A percentile compares a stretch with the other conserved stretches of the same genome.
phyloP scores from a whole-genome alignment of 495 filamentous ascomycete species.

The Aspergillus homomorphus region DNA sequence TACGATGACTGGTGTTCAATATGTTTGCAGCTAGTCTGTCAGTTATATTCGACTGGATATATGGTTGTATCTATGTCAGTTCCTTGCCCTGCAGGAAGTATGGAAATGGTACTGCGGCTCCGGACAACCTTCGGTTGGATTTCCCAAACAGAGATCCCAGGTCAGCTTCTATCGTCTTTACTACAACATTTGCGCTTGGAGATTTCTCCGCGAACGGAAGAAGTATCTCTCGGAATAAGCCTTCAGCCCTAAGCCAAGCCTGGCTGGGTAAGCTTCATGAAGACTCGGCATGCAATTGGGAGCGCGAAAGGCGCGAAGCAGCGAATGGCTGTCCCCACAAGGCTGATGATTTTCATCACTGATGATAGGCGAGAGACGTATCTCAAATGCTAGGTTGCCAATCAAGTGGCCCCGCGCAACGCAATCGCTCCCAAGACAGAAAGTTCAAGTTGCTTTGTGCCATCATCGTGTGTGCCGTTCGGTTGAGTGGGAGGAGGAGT shows the following conservation, averaged over 20 bases:
- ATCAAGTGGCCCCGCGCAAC: constrained; percentile 53
- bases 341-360: not conserved
- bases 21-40: too few relatives aligned
- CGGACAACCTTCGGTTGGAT: not conserved
- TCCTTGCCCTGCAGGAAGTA: not conserved
- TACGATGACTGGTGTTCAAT: too few relatives aligned
- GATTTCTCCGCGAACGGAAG: not conserved
- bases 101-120: not conserved
- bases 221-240: not conserved
- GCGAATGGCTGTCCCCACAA: not conserved
- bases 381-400: not conserved
- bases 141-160: not conserved
- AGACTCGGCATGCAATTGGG: not conserved
- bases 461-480: constrained; percentile 24
- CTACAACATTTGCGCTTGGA: not conserved
- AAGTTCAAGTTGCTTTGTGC: constrained; percentile 55
- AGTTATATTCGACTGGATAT: not conserved
- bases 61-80: not conserved
- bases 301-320: not conserved
- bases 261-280: not conserved
- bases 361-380: not conserved
- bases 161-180: not conserved
- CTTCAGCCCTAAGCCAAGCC: not conserved
- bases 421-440: constrained; percentile 70
- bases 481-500: constrained; percentile 28